phyloP scores from a whole-genome alignment of 129 eudicot species.

The Daucus carota region DNA sequence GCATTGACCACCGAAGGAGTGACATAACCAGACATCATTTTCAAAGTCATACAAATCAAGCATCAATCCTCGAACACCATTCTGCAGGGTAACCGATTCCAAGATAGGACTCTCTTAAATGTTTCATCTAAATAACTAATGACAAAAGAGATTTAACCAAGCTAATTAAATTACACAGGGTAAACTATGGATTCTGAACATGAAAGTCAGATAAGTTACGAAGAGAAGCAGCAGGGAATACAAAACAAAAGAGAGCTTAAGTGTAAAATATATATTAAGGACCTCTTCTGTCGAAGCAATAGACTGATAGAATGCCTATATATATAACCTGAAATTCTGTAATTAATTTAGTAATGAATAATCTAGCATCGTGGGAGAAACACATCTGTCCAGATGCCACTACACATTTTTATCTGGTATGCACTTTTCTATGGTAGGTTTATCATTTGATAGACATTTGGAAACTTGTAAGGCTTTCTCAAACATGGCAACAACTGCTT shows the following conservation, averaged over 20 bases:
- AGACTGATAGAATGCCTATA: not conserved
- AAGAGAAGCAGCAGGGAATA: not conserved
- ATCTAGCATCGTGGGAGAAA: too few relatives aligned
- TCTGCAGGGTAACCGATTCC: conserved; percentile 27
- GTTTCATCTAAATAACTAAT: not conserved
- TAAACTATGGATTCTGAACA: not conserved
- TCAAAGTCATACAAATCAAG: conserved; percentile 60
- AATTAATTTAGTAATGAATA: not conserved
- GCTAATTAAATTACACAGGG: not conserved
- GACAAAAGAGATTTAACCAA: not conserved
- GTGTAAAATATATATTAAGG: not conserved
- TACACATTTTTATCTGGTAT: too few relatives aligned
- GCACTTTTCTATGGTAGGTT: too few relatives aligned
- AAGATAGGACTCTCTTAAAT: conserved; percentile 1
- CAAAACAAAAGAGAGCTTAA: not conserved
- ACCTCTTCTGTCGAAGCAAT: not conserved
- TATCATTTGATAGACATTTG: too few relatives aligned
- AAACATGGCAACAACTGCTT: too few relatives aligned
- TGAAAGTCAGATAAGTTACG: not conserved
- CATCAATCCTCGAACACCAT: conserved; percentile 64
- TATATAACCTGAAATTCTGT: not conserved
- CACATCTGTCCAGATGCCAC: too few relatives aligned
- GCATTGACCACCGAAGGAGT: conserved; percentile 53
- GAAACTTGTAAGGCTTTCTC: too few relatives aligned
- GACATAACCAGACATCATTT: conserved; percentile 56